Conservation (phyloP, 2,329 filamentous ascomycete genomes). For the Fusarium sp. region DNA sequence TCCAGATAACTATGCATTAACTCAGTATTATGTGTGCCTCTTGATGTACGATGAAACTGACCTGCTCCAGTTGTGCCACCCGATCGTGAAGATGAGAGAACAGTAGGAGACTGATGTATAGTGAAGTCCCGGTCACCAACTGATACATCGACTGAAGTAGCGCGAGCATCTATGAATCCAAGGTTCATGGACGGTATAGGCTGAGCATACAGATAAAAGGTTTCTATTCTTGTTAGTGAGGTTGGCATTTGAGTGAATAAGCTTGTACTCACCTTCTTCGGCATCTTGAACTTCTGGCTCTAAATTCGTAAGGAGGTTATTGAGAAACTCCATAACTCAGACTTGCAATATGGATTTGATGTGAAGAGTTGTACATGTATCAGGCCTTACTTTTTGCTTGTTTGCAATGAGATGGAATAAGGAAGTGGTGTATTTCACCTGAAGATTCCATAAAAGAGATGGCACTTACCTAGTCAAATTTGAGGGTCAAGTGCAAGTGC, state of each 20-base stretch:
- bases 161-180: constrained; percentile 83
- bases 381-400: not conserved
- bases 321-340: constrained; percentile 30
- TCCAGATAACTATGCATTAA: constrained; percentile 79
- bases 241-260: not conserved
- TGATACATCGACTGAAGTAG: constrained; percentile 71
- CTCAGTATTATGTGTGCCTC: constrained; percentile 3
- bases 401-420: not conserved
- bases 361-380: not conserved
- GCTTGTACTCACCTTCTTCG: constrained; percentile 56
- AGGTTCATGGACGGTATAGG: constrained; percentile 79
- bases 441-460: not conserved
- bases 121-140: constrained; percentile 77
- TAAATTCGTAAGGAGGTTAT: constrained; percentile 48
- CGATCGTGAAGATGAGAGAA: constrained; percentile 80
- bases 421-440: not conserved
- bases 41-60: constrained; percentile 41
- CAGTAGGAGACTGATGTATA: constrained; percentile 84
- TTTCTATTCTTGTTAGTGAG: constrained; percentile 67
- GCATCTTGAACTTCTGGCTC: constrained; percentile 60
- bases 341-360: not conserved
- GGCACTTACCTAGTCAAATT: not conserved
- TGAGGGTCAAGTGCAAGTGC: not conserved
- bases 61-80: constrained; percentile 67
- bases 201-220: constrained; percentile 86